phyloP scores from a whole-genome alignment of 176 grass and related monocot genomes.

The Juncus inflexus region DNA sequence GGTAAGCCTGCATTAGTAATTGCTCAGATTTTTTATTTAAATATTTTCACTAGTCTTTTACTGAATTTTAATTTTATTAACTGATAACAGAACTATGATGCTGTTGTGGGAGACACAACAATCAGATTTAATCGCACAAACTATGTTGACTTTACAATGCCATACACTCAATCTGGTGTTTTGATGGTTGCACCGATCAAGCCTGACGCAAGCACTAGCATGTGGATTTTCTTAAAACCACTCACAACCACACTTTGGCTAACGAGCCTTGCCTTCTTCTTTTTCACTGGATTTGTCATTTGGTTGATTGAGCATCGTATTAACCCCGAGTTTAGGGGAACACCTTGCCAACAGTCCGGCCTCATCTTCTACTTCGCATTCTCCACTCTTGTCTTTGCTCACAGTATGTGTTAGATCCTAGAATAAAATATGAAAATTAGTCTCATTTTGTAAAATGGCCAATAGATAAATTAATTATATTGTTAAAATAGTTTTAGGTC shows the following conservation, averaged over 20 bases:
- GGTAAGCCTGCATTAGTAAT: constrained; percentile 23
- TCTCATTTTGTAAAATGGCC: background rate
- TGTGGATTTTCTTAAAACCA: constrained; percentile 50
- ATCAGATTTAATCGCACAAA: constrained; percentile 33
- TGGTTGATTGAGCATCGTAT: constrained; percentile 19
- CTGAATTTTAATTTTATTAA: background rate
- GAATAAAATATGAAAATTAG: background rate
- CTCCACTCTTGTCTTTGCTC: constrained; percentile 38
- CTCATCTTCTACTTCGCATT: constrained; percentile 35
- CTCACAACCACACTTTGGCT: constrained; percentile 39
- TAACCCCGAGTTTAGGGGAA: constrained; percentile 12
- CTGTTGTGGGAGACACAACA: constrained; percentile 45
- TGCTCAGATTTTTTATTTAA: background rate
- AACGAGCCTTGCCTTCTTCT: constrained; percentile 22
- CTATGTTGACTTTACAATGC: constrained; percentile 49
- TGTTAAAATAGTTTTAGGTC: background rate
- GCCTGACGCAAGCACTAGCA: constrained; percentile 4
- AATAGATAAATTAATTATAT: background rate
- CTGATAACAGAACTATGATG: constrained; percentile 38
- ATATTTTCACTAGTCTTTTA: background rate
- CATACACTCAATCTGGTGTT: constrained; percentile 42
- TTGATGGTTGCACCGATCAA: constrained; percentile 33
- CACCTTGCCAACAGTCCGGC: constrained; percentile 23
- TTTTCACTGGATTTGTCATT: constrained; percentile 25
- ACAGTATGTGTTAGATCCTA: constrained; percentile 11